Evolutionary conservation across 1,284 basidiomycete genomes (phyloP).

Genomic region (Naganishia cerealis): DNA sequence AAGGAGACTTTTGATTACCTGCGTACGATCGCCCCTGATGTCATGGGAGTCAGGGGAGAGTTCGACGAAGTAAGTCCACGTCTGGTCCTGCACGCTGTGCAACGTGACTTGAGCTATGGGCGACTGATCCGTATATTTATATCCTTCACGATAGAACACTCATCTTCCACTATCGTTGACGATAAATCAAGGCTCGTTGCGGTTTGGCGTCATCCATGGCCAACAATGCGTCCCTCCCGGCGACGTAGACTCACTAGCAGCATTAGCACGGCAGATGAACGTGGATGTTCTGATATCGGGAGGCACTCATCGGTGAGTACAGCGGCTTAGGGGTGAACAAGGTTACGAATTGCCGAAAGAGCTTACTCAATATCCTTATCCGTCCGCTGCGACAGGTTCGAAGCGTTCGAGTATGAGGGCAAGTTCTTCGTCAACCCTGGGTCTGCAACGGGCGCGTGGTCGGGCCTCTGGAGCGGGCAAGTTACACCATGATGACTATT

Average conservation of each 20-base stretch:
- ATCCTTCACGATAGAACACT: conserved; percentile 39
- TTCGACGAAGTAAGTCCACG: conserved; percentile 78
- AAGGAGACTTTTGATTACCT: conserved; percentile 96
- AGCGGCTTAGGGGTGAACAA: neutral
- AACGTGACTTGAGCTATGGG: neutral
- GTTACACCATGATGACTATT: conserved; percentile 33
- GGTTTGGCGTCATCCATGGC: conserved; percentile 90
- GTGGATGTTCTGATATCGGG: conserved; percentile 93
- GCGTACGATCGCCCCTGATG: conserved; percentile 92
- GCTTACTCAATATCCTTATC: neutral
- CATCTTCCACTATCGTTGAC: conserved; percentile 74
- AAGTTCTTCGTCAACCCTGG: conserved; percentile 97
- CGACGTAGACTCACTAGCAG: conserved; percentile 81
- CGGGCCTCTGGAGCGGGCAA: conserved; percentile 69
- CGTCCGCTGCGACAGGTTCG: conserved; percentile 67
- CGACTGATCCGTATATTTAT: neutral
- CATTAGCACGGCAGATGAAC: conserved; percentile 91
- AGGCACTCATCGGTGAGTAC: conserved; percentile 82
- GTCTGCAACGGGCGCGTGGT: conserved; percentile 92
- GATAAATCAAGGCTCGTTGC: conserved; percentile 73
- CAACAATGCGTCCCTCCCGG: conserved; percentile 92
- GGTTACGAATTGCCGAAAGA: neutral
- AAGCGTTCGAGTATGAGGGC: conserved; percentile 85
- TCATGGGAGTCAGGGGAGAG: conserved; percentile 88
- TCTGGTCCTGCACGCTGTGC: conserved; percentile 10